phyloP scores from a whole-genome alignment of 129 eudicot species.

The Pseudognaphalium luteoalbum region DNA sequence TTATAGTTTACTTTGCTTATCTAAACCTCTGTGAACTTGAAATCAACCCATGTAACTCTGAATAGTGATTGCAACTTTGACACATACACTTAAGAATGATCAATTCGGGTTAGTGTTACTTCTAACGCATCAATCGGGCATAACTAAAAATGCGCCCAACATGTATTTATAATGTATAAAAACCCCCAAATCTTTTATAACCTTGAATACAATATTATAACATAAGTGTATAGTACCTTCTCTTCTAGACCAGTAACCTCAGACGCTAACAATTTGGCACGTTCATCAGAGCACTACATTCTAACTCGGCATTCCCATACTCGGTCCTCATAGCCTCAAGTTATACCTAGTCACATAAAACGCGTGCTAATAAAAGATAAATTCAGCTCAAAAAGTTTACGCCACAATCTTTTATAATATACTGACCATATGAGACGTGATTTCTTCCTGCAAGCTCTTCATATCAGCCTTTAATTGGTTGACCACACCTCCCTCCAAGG shows the following conservation, averaged over 20 bases:
- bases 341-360: constrained; percentile 61
- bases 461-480: constrained; percentile 72
- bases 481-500: constrained; percentile 73
- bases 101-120: too few relatives aligned
- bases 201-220: too few relatives aligned
- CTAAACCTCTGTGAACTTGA: too few relatives aligned
- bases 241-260: constrained; percentile 97
- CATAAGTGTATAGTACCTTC: constrained; percentile 60
- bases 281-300: constrained; percentile 99
- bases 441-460: constrained; percentile 77
- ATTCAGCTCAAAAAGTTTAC: constrained; percentile 13
- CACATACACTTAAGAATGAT: too few relatives aligned
- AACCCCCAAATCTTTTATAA: too few relatives aligned
- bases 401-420: constrained; percentile 10
- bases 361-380: background rate
- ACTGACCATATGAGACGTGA: constrained; percentile 76
- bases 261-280: constrained; percentile 93
- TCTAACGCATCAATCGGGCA: too few relatives aligned
- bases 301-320: constrained; percentile 77
- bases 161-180: too few relatives aligned
- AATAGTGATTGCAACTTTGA: too few relatives aligned
- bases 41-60: too few relatives aligned
- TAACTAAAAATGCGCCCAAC: too few relatives aligned
- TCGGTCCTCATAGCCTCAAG: constrained; percentile 73
- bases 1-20: too few relatives aligned